Evolutionary conservation across 352 stramenopile genomes (phyloP).

Genomic region (Phytophthora nicotianae): DNA sequence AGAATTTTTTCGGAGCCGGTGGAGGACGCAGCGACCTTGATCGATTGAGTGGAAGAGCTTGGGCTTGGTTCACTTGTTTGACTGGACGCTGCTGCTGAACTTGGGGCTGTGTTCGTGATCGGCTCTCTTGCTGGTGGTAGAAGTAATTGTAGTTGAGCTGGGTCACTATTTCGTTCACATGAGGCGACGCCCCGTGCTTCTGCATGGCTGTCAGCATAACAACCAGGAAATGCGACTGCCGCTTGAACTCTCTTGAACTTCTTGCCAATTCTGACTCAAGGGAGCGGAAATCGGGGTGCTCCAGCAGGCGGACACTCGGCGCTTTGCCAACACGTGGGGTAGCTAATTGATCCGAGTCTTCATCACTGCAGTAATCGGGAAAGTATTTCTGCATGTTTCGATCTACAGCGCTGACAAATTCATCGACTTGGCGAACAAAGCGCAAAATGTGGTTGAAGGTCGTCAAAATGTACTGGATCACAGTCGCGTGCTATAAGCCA

Average conservation of each 20-base stretch:
- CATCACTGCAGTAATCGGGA: constrained; percentile 8
- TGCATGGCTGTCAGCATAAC: constrained; percentile 78
- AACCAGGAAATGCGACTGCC: constrained; percentile 69
- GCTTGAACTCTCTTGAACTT: constrained; percentile 60
- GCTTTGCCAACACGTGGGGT: background rate
- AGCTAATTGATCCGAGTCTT: background rate
- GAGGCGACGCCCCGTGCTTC: constrained; percentile 67
- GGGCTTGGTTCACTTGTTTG: background rate
- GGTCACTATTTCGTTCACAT: constrained; percentile 70
- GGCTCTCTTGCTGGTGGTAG: constrained; percentile 50
- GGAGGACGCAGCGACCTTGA: constrained; percentile 19
- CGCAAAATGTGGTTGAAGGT: constrained; percentile 79
- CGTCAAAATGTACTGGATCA: constrained; percentile 73
- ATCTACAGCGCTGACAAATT: constrained; percentile 54
- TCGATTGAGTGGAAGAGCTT: constrained; percentile 15
- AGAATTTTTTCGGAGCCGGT: constrained; percentile 19
- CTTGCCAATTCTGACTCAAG: constrained; percentile 45
- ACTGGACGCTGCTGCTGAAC: constrained; percentile 3
- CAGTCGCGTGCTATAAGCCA: constrained; percentile 48
- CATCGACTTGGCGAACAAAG: constrained; percentile 60
- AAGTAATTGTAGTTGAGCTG: constrained; percentile 85
- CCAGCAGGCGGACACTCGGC: constrained; percentile 15
- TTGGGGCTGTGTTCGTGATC: constrained; percentile 6
- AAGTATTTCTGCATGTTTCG: constrained; percentile 51
- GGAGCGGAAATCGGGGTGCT: constrained; percentile 29